phyloP scores from a whole-genome alignment of 805 yeast genomes.

The Myxozyma mucilagina region DNA sequence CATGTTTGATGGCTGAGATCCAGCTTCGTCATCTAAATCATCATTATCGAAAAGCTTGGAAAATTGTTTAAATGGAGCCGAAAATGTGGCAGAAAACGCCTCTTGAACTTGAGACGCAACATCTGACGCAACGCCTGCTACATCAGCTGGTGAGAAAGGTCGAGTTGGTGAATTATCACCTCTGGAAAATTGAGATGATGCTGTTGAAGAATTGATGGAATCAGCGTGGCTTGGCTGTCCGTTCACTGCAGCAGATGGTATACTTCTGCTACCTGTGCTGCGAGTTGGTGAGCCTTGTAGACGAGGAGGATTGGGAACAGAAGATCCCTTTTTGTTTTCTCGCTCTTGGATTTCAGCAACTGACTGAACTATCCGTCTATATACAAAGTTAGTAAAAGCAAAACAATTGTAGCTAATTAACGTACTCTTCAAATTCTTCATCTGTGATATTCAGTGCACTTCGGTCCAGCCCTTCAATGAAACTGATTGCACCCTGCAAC shows the following conservation, averaged over 20 bases:
- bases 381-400: background rate
- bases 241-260: background rate
- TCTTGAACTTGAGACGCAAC: constrained; percentile 32
- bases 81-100: constrained; percentile 41
- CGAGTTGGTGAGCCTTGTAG: background rate
- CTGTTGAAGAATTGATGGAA: background rate
- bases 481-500: constrained; percentile 83
- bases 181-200: constrained; percentile 4
- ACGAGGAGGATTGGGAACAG: constrained; percentile 11
- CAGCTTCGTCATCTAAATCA: constrained; percentile 19
- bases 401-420: background rate
- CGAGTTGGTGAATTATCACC: constrained; percentile 21
- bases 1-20: constrained; percentile 2
- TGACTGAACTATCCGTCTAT: constrained; percentile 41
- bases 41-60: constrained; percentile 42
- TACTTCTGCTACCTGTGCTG: background rate
- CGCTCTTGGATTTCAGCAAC: constrained; percentile 49
- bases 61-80: constrained; percentile 50
- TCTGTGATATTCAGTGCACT: constrained; percentile 61
- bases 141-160: constrained; percentile 23
- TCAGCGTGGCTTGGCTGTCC: background rate
- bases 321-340: constrained; percentile 28
- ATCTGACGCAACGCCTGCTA: constrained; percentile 20
- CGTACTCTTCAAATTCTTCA: constrained; percentile 54
- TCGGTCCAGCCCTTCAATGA: constrained; percentile 61